Conservation (phyloP, 1,284 basidiomycete species). For the Bjerkandera adusta region DNA sequence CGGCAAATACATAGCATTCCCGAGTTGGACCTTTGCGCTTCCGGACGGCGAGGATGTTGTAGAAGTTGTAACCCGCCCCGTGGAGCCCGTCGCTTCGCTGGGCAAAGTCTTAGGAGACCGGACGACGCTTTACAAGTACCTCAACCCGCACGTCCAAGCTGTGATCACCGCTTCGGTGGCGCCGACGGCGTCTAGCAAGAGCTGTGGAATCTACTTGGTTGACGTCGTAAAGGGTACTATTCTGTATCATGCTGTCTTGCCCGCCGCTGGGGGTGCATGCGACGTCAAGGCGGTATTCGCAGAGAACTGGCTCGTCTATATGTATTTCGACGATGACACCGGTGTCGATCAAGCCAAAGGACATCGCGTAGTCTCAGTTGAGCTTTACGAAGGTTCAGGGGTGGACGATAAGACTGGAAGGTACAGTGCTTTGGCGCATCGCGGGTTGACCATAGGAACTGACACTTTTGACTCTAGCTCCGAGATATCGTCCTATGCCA, state of each 20-base stretch:
- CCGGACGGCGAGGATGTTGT: constrained; percentile 51
- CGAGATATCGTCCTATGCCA: constrained; percentile 69
- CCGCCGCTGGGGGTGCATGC: constrained; percentile 45
- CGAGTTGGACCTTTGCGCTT: constrained; percentile 67
- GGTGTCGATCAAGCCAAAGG: constrained; percentile 59
- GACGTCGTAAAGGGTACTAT: constrained; percentile 79
- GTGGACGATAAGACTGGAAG: constrained; percentile 69
- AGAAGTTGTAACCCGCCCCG: constrained; percentile 43
- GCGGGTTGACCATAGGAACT: constrained; percentile 8
- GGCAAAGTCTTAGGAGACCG: constrained; percentile 88
- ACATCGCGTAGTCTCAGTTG: constrained; percentile 74
- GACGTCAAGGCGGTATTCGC: constrained; percentile 69
- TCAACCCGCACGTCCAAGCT: constrained; percentile 80
- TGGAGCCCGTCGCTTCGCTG: constrained; percentile 67
- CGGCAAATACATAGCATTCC: constrained; percentile 48
- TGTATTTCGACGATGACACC: constrained; percentile 68
- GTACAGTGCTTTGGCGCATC: constrained; percentile 37
- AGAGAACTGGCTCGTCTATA: constrained; percentile 95
- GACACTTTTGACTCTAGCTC: constrained; percentile 45
- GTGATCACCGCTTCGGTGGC: constrained; percentile 53
- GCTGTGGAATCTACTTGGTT: constrained; percentile 72
- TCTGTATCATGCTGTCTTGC: constrained; percentile 62
- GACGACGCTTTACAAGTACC: constrained; percentile 91
- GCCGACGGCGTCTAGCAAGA: constrained; percentile 20
- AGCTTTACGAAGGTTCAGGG: constrained; percentile 78